phyloP scores from a whole-genome alignment of 208 protist species.

The Acanthamoeba healyi region DNA sequence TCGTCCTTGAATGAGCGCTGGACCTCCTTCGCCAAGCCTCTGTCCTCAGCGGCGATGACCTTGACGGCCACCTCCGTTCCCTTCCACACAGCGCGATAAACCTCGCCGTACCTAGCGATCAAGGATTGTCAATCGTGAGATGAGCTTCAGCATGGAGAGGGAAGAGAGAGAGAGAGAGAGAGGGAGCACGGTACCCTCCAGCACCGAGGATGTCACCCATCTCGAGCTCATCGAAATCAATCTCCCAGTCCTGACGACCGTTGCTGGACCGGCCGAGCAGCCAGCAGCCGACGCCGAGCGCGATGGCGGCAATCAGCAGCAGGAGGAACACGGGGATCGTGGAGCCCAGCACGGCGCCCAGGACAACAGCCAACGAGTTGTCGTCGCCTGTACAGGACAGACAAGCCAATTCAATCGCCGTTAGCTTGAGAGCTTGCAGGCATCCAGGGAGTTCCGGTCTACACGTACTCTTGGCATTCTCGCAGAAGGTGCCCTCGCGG shows the following conservation, averaged over 20 bases:
- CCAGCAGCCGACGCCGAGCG: not conserved
- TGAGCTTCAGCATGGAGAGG: no score
- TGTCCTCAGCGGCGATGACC: not conserved
- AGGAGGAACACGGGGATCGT: not conserved
- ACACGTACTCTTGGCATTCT: not conserved
- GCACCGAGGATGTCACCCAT: constrained; percentile 11
- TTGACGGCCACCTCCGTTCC: constrained; percentile 65
- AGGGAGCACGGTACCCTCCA: not conserved
- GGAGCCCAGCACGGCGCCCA: not conserved
- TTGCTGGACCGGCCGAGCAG: not conserved
- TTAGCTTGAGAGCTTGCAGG: not conserved
- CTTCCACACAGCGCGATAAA: not conserved
- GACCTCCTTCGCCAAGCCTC: not conserved
- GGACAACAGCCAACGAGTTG: not conserved
- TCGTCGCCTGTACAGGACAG: not conserved
- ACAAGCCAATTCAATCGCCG: not conserved
- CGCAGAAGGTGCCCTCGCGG: not conserved
- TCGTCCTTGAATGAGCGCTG: not conserved
- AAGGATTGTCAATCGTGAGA: no score
- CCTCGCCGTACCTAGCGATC: constrained; percentile 5
- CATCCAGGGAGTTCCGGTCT: not conserved
- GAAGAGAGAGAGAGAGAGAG: not conserved
- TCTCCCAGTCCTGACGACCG: constrained; percentile 4
- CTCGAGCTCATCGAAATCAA: not conserved
- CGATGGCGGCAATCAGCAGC: not conserved